Evolutionary conservation across 352 stramenopile genomes (phyloP).

Genomic region (Globisporangium rhizosaccharum): DNA sequence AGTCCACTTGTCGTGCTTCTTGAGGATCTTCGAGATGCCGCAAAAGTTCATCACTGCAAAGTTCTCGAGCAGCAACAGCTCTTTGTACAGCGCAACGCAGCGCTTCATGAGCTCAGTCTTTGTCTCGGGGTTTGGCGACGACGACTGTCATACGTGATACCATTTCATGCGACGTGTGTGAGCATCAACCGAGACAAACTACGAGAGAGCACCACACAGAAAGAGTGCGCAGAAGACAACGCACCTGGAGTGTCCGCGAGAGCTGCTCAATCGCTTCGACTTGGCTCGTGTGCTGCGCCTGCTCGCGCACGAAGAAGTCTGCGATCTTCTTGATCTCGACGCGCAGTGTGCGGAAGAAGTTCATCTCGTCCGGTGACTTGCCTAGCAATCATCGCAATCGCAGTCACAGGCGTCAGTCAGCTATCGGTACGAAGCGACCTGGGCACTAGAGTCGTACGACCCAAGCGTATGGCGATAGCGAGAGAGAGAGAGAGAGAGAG

Average conservation of each 20-base stretch:
- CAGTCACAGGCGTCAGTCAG: background rate
- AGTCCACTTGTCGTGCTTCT: constrained; percentile 91
- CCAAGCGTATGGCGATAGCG: background rate
- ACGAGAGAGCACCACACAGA: no score
- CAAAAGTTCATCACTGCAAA: constrained; percentile 90
- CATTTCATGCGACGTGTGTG: background rate
- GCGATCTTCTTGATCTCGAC: constrained; percentile 84
- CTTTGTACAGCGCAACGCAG: constrained; percentile 83
- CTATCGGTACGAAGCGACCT: no score
- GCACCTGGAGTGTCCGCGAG: constrained; percentile 59
- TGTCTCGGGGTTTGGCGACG: constrained; percentile 33
- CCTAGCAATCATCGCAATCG: constrained; percentile 29
- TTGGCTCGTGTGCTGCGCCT: constrained; percentile 61
- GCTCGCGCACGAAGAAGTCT: constrained; percentile 82
- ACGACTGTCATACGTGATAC: constrained; percentile 15
- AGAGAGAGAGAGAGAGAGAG: background rate
- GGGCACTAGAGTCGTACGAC: no score
- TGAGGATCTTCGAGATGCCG: constrained; percentile 88
- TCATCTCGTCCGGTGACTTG: constrained; percentile 79
- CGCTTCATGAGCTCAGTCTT: constrained; percentile 79
- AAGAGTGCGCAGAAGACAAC: background rate
- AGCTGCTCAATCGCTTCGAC: constrained; percentile 63
- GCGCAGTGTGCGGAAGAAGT: constrained; percentile 84
- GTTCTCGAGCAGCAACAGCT: constrained; percentile 83
- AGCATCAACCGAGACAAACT: no score